Evolutionary conservation across 768 basidiomycete species (phyloP).

Genomic region (Boletus sp.): DNA sequence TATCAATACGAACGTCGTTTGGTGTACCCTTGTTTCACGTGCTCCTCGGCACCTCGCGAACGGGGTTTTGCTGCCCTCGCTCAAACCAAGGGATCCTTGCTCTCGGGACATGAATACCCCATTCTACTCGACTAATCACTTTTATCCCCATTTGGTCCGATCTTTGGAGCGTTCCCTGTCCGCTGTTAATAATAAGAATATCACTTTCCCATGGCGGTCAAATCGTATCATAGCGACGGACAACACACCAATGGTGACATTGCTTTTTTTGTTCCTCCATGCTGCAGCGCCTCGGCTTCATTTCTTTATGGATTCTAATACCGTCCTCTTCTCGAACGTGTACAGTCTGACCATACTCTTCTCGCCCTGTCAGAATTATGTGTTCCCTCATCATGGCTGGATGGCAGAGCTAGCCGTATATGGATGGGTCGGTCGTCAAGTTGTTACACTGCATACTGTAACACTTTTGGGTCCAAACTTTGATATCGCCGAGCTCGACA

Average conservation of each 20-base stretch:
- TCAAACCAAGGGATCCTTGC: constrained; percentile 6
- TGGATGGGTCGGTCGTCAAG: constrained; percentile 13
- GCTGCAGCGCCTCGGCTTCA: constrained; percentile 6
- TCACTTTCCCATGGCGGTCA: constrained; percentile 26
- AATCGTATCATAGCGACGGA: constrained; percentile 24
- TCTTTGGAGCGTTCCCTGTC: constrained; percentile 13
- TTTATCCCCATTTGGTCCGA: constrained; percentile 18
- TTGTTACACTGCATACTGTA: background rate
- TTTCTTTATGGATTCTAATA: constrained; percentile 8
- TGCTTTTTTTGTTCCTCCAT: background rate
- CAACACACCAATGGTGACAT: constrained; percentile 1
- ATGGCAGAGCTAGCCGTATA: constrained; percentile 19
- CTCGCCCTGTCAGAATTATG: constrained; percentile 3
- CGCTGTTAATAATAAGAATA: constrained; percentile 9
- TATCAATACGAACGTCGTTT: constrained; percentile 1
- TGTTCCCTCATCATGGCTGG: constrained; percentile 6
- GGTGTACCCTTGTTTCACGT: constrained; percentile 19
- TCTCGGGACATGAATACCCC: constrained; percentile 13
- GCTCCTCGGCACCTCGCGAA: constrained; percentile 26
- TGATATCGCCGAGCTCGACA: background rate
- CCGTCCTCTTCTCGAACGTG: constrained; percentile 13
- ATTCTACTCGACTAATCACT: constrained; percentile 9
- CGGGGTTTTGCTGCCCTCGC: constrained; percentile 6
- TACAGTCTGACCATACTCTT: constrained; percentile 4
- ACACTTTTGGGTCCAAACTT: constrained; percentile 5